Conservation (phyloP, 768 basidiomycete genomes). For the Holtermannia corniformis region DNA sequence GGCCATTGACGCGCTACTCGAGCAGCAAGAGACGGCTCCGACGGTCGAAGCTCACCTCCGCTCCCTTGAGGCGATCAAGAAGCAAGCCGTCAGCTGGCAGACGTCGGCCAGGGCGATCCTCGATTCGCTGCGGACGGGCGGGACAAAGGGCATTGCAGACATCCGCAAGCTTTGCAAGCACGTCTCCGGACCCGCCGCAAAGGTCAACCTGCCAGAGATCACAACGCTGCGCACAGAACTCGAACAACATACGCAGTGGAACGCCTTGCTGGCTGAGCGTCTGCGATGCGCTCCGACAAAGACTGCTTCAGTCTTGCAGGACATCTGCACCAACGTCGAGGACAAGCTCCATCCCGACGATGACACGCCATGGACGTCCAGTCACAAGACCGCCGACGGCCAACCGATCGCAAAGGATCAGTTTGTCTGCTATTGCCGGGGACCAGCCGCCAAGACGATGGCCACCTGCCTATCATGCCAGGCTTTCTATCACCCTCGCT, state of each 20-base stretch:
- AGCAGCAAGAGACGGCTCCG: conserved; percentile 57
- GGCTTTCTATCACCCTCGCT: conserved; percentile 35
- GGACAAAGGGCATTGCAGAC: conserved; percentile 14
- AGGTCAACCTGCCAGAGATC: conserved; percentile 34
- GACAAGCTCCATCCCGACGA: conserved; percentile 27
- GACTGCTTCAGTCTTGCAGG: conserved; percentile 9
- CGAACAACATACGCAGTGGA: conserved; percentile 29
- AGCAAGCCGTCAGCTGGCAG: conserved; percentile 26
- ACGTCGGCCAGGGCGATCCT: conserved; percentile 18
- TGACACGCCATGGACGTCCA: conserved; percentile 1
- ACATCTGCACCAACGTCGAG: conserved; percentile 11
- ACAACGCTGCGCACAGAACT: conserved; percentile 26
- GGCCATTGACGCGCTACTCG: conserved; percentile 63
- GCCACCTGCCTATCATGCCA: conserved; percentile 28
- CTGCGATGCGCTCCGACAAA: conserved; percentile 10
- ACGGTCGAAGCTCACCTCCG: conserved; percentile 60
- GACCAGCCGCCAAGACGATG: conserved; percentile 22
- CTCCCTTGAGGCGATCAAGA: conserved; percentile 54
- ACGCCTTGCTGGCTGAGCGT: conserved; percentile 7
- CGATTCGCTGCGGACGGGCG: conserved; percentile 8
- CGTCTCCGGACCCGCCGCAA: conserved; percentile 22
- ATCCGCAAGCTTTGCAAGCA: conserved; percentile 25
- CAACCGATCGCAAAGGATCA: not conserved
- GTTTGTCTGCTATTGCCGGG: conserved; percentile 36
- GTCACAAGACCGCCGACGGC: not conserved